Percentiles rank a stretch among this genome's conserved stretches.
These are phyloP conservation scores for Aristolochia fimbriata DNA, from an alignment of 164 flowering plant species.

Conservation along the genomic window DNA sequence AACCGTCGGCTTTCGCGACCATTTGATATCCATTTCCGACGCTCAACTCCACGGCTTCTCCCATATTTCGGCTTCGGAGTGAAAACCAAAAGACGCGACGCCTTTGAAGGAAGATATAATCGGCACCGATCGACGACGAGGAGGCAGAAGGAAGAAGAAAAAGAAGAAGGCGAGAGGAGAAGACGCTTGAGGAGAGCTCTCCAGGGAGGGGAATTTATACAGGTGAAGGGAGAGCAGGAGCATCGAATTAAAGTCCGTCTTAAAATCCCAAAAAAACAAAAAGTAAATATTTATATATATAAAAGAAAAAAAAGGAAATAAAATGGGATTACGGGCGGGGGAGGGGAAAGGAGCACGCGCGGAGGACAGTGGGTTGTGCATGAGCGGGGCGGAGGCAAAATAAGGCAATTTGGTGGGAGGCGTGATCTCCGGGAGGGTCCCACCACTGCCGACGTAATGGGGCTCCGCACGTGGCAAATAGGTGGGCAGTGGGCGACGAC, in stretches of 20 bases:
- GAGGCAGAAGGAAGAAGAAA: no score
- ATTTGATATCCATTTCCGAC: no score
- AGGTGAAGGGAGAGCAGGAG: neutral
- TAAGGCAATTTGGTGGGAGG: conserved; percentile 1
- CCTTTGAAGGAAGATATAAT: no score
- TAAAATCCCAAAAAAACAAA: neutral
- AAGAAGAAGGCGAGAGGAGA: neutral
- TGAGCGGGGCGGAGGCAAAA: neutral
- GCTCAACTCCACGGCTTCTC: conserved; percentile 17
- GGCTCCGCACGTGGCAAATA: no score
- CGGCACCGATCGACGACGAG: no score
- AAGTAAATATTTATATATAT: no score
- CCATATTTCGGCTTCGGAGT: conserved; percentile 31
- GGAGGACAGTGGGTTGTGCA: conserved; percentile 1
- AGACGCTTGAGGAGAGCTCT: neutral
- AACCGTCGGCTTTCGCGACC: conserved; percentile 2
- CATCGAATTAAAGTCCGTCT: neutral
- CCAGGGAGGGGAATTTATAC: neutral
- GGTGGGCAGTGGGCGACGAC: no score
- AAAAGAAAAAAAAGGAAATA: neutral
- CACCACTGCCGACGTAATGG: neutral
- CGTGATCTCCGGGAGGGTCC: conserved; percentile 5
- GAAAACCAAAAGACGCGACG: neutral
- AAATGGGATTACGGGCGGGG: neutral
- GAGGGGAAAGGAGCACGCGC: conserved; percentile 14